phyloP scores from a whole-genome alignment of 2,329 filamentous ascomycete species.

The Dactylellina cionopaga region DNA sequence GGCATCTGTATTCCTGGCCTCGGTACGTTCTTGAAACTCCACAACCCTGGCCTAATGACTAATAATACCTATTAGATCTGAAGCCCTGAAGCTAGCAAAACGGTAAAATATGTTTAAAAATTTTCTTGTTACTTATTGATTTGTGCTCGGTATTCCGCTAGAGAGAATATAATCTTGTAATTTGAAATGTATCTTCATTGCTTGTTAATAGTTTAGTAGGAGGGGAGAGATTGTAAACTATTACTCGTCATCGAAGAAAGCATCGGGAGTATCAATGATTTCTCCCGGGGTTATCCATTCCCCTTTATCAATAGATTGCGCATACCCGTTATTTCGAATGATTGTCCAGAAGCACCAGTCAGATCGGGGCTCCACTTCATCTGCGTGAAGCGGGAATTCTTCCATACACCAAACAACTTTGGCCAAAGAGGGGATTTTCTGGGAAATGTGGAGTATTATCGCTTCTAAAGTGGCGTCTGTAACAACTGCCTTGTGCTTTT shows the following conservation, averaged over 20 bases:
- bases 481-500: neutral
- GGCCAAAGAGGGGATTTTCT: neutral
- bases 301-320: neutral
- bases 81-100: no score
- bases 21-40: no score
- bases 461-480: neutral
- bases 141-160: no score
- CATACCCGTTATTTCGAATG: neutral
- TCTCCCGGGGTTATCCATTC: constrained; percentile 4
- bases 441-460: neutral
- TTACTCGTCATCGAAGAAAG: constrained; percentile 11
- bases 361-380: neutral
- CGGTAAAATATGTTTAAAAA: no score
- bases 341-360: constrained; percentile 10
- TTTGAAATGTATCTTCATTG: no score
- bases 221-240: no score
- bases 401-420: constrained; percentile 18
- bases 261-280: neutral
- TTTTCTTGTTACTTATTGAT: no score
- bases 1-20: constrained; percentile 14
- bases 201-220: no score
- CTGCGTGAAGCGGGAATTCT: constrained; percentile 1
- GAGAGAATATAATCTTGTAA: no score
- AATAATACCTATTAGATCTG: no score
- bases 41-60: no score